Evolutionary conservation across 441 rosid species (phyloP).

Genomic region (Gossypium davidsonii): DNA sequence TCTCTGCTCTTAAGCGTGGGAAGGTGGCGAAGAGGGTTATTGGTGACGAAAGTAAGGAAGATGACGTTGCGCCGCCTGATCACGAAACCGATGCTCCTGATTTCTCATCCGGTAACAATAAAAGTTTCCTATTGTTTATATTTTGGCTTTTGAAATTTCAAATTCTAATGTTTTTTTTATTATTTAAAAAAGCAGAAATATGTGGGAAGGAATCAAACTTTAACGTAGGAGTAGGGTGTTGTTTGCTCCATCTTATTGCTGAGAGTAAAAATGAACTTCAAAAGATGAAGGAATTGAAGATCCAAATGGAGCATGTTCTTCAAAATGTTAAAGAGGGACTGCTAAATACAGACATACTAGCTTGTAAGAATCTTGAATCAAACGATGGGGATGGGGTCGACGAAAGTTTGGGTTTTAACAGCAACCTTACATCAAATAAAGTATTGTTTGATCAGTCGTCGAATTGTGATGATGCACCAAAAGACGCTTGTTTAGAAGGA

Average conservation of each 20-base stretch:
- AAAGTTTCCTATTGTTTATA: background rate
- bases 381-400: constrained; percentile 19
- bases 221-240: constrained; percentile 49
- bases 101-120: constrained; percentile 1
- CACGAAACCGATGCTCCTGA: background rate
- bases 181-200: constrained; percentile 23
- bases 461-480: constrained; percentile 17
- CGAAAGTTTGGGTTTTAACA: constrained; percentile 26
- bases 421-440: constrained; percentile 22
- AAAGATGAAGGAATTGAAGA: constrained; percentile 44
- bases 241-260: constrained; percentile 48
- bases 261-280: constrained; percentile 56
- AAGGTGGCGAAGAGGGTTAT: background rate
- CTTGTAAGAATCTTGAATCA: constrained; percentile 11
- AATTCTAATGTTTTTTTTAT: background rate
- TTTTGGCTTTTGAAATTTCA: background rate
- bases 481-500: constrained; percentile 32
- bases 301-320: constrained; percentile 50
- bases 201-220: constrained; percentile 30
- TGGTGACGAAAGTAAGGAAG: background rate
- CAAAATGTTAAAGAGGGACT: constrained; percentile 29
- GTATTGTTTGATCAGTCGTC: constrained; percentile 30
- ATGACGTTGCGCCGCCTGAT: background rate
- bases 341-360: constrained; percentile 18
- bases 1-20: background rate